Evolutionary conservation across 1,139 yeast genomes (phyloP).

Genomic region (Kodamaea fungicola): DNA sequence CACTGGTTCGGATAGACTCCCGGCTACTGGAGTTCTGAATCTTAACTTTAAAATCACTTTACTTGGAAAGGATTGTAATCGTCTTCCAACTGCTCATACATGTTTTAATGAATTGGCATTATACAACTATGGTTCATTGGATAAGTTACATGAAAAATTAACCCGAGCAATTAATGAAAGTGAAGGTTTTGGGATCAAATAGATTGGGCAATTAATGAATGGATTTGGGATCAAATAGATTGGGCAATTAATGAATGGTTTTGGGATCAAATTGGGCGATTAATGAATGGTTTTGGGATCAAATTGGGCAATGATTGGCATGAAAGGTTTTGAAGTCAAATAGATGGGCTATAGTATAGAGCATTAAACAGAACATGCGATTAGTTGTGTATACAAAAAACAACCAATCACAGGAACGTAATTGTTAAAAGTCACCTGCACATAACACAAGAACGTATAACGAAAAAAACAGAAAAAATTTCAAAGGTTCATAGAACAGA

Average conservation of each 20-base stretch:
- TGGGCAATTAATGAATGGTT: no score
- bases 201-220: no score
- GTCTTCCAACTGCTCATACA: constrained; percentile 85
- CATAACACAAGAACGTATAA: constrained; percentile 6
- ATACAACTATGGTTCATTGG: constrained; percentile 56
- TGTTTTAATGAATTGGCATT: constrained; percentile 88
- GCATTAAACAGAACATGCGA: no score
- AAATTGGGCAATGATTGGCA: no score
- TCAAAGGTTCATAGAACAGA: constrained; percentile 7
- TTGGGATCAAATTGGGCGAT: no score
- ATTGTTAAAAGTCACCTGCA: constrained; percentile 10
- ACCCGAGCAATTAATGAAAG: constrained; percentile 68
- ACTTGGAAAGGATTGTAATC: constrained; percentile 47
- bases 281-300: no score
- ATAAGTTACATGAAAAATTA: constrained; percentile 54
- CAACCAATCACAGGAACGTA: constrained; percentile 23
- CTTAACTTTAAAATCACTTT: constrained; percentile 64
- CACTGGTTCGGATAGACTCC: constrained; percentile 88
- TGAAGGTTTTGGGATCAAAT: constrained; percentile 82
- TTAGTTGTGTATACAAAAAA: no score
- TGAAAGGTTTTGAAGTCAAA: no score
- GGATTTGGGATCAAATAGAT: no score
- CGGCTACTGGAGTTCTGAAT: constrained; percentile 85
- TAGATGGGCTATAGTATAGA: no score
- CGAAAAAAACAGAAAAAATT: constrained; percentile 10